Evolutionary conservation across 345 rosid genomes (phyloP).

Genomic region (Dipteronia sinensis): DNA sequence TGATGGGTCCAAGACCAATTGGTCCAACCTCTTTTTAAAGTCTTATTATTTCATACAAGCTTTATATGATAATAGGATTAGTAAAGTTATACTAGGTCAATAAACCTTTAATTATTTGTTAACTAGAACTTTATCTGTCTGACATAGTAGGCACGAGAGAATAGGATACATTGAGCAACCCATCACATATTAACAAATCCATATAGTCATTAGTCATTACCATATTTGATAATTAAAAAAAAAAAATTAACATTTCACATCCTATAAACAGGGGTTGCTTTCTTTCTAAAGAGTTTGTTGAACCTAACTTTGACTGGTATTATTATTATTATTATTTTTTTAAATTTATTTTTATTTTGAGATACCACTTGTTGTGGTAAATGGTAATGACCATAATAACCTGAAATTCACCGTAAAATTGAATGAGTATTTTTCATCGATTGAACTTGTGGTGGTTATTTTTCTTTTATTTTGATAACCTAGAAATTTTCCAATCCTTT

Average conservation of each 20-base stretch:
- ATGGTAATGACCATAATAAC: too few relatives aligned
- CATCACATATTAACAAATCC: background rate
- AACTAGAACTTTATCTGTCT: background rate
- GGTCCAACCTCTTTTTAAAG: background rate
- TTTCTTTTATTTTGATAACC: background rate
- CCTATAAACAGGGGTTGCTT: background rate
- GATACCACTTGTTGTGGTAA: too few relatives aligned
- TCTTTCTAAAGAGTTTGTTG: background rate
- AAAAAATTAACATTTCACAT: background rate
- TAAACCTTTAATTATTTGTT: background rate
- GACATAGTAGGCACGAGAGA: slow-evolving; percentile 2
- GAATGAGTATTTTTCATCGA: too few relatives aligned
- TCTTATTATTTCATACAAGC: background rate
- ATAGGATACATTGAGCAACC: background rate
- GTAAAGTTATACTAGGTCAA: background rate
- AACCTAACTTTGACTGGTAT: slow-evolving; percentile 1
- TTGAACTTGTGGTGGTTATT: too few relatives aligned
- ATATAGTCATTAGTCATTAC: background rate
- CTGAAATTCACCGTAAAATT: too few relatives aligned
- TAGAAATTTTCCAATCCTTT: background rate
- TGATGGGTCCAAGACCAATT: background rate
- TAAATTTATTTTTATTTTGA: too few relatives aligned
- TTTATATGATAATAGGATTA: background rate
- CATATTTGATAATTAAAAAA: background rate
- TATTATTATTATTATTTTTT: too few relatives aligned